Percentiles rank a stretch among this genome's conserved stretches.
These are phyloP conservation scores for Parathielavia appendiculata DNA, from an alignment of 495 filamentous ascomycete genomes.

Conservation along the genomic window DNA sequence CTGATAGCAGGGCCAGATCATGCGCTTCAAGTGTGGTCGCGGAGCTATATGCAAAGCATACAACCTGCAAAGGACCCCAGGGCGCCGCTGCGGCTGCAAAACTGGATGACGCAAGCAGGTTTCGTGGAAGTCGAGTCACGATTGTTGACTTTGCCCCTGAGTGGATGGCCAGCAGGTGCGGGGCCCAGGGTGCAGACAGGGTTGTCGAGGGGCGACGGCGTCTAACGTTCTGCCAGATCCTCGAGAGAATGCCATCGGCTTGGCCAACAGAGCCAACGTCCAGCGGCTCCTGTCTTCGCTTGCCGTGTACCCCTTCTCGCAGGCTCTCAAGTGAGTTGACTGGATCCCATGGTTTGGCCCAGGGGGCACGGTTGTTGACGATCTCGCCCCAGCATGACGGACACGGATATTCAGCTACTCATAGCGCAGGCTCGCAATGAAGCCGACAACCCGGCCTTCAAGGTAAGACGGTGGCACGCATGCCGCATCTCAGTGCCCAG, in stretches of 20 bases:
- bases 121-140: constrained; percentile 64
- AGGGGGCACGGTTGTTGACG: constrained; percentile 31
- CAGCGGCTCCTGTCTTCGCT: constrained; percentile 56
- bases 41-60: constrained; percentile 59
- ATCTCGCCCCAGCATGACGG: constrained; percentile 50
- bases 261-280: constrained; percentile 56
- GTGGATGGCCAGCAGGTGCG: constrained; percentile 69
- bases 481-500: background rate
- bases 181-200: background rate
- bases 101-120: constrained; percentile 61
- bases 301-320: constrained; percentile 57
- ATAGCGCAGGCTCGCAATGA: constrained; percentile 63
- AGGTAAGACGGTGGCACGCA: constrained; percentile 37
- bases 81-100: constrained; percentile 57
- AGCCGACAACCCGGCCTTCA: constrained; percentile 57
- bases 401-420: constrained; percentile 58
- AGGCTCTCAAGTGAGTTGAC: constrained; percentile 37
- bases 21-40: constrained; percentile 70
- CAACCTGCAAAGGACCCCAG: constrained; percentile 67
- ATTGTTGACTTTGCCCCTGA: constrained; percentile 69
- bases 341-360: background rate
- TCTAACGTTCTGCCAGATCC: constrained; percentile 44
- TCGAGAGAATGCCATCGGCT: constrained; percentile 58
- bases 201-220: constrained; percentile 4
- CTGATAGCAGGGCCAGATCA: constrained; percentile 43